phyloP scores from a whole-genome alignment of 1,284 basidiomycete genomes.

The Puccinia coronata region DNA sequence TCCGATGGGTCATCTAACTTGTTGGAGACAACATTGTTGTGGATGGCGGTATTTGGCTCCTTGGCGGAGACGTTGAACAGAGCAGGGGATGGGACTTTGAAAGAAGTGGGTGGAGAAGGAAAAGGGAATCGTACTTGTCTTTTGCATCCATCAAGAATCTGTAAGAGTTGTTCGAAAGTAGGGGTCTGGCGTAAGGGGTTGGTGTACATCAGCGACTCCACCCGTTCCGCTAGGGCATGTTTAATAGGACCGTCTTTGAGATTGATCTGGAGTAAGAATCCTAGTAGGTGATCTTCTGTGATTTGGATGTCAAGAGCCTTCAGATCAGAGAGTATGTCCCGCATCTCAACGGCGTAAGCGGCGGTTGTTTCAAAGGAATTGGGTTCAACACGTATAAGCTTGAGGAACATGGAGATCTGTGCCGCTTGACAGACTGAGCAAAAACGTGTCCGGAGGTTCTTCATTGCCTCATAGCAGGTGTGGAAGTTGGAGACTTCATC shows the following conservation, averaged over 20 bases:
- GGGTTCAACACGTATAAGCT: not conserved
- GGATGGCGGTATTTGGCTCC: too few relatives aligned
- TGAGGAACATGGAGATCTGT: not conserved
- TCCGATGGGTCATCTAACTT: too few relatives aligned
- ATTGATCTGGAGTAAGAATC: not conserved
- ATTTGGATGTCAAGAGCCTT: not conserved
- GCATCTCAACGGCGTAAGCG: not conserved
- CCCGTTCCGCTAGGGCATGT: not conserved
- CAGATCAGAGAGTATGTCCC: not conserved
- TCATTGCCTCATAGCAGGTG: not conserved
- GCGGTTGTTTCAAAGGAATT: not conserved
- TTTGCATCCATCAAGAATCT: not conserved
- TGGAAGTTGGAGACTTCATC: not conserved
- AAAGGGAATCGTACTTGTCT: not conserved
- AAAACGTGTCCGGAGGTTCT: not conserved
- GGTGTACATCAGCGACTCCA: not conserved
- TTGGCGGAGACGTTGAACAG: too few relatives aligned
- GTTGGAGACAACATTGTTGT: too few relatives aligned
- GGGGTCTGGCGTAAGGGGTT: too few relatives aligned
- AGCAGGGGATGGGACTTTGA: too few relatives aligned
- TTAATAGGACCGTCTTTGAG: not conserved
- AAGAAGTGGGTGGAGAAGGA: too few relatives aligned
- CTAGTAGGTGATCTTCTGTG: not conserved
- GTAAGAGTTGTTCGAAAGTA: not conserved
- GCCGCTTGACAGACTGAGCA: not conserved